These are phyloP conservation scores for Lyophyllum semitale DNA, from an alignment of 768 basidiomycete genomes.

Conservation along the genomic window DNA sequence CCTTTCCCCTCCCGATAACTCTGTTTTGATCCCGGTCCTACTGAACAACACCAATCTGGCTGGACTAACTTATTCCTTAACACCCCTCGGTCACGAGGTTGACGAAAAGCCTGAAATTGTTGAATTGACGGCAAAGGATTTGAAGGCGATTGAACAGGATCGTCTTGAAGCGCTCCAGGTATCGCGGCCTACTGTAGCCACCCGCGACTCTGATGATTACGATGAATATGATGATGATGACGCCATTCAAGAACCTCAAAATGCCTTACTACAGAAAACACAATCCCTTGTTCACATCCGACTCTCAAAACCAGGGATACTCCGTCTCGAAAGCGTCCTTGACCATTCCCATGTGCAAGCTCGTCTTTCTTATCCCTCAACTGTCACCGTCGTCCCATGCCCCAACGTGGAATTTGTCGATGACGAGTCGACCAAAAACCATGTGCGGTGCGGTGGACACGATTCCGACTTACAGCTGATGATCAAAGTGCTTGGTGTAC, in stretches of 20 bases:
- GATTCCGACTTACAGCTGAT: slow-evolving; percentile 54
- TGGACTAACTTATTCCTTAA: slow-evolving; percentile 71
- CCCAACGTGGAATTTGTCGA: slow-evolving; percentile 72
- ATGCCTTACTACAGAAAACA: slow-evolving; percentile 62
- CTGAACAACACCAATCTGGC: slow-evolving; percentile 88
- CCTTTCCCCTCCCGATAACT: slow-evolving; percentile 51
- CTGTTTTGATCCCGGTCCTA: slow-evolving; percentile 77
- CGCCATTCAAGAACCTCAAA: slow-evolving; percentile 28
- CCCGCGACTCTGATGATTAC: slow-evolving; percentile 46
- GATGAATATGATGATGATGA: slow-evolving; percentile 78
- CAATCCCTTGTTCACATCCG: slow-evolving; percentile 76
- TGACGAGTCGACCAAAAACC: slow-evolving; percentile 36
- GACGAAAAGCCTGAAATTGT: slow-evolving; percentile 50
- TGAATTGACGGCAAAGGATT: slow-evolving; percentile 62
- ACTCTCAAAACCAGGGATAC: slow-evolving; percentile 68
- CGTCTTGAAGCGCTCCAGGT: slow-evolving; percentile 54
- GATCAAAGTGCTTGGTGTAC: slow-evolving; percentile 72
- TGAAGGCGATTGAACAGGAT: slow-evolving; percentile 65
- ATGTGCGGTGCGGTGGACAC: slow-evolving; percentile 71
- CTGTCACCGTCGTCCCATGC: slow-evolving; percentile 79
- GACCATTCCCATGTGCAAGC: slow-evolving; percentile 75
- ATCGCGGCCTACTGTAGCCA: slow-evolving; percentile 36
- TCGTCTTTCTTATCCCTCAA: slow-evolving; percentile 62
- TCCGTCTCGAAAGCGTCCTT: slow-evolving; percentile 73
- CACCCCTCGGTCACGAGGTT: slow-evolving; percentile 59